A percentile compares a stretch with the other conserved stretches of the same genome.
Conservation (phyloP, 192 early-diverging fungal genomes). For the Powellomyces hirtus region DNA sequence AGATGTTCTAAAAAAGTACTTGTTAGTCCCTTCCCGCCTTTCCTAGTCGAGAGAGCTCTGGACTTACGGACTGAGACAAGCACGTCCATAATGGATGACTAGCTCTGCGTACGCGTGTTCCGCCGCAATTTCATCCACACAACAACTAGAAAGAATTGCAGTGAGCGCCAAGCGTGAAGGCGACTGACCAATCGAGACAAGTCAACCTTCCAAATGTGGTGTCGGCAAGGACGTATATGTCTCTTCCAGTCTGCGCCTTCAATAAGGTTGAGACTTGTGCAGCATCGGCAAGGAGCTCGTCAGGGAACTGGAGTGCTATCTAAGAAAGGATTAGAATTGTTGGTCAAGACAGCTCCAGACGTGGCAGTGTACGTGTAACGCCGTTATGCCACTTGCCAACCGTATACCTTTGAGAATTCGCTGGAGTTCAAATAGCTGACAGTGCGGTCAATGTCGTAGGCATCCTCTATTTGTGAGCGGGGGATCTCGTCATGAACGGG, state of each 20-base stretch:
- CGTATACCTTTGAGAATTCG: not conserved
- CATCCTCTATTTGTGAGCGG: not conserved
- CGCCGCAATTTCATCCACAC: conserved; percentile 95
- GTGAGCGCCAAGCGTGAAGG: not conserved
- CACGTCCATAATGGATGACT: conserved; percentile 94
- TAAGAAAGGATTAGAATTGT: no score
- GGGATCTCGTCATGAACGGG: not conserved
- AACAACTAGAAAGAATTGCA: conserved; percentile 66
- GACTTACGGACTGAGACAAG: conserved; percentile 80
- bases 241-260: conserved; percentile 38
- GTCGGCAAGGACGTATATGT: conserved; percentile 83
- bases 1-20: conserved; percentile 54
- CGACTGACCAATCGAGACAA: not conserved
- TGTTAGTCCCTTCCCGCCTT: no score
- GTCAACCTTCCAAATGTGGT: conserved; percentile 87
- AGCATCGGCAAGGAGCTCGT: conserved; percentile 74
- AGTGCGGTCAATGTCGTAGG: conserved; percentile 30
- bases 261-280: conserved; percentile 60
- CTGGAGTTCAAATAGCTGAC: not conserved
- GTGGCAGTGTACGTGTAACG: not conserved
- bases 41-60: not conserved
- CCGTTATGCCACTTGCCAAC: not conserved
- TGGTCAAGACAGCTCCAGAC: not conserved
- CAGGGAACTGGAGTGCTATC: conserved; percentile 87
- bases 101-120: conserved; percentile 81